These are phyloP conservation scores for Ascochyta lentis DNA, from an alignment of 2,329 filamentous ascomycete species.

Conservation along the genomic window DNA sequence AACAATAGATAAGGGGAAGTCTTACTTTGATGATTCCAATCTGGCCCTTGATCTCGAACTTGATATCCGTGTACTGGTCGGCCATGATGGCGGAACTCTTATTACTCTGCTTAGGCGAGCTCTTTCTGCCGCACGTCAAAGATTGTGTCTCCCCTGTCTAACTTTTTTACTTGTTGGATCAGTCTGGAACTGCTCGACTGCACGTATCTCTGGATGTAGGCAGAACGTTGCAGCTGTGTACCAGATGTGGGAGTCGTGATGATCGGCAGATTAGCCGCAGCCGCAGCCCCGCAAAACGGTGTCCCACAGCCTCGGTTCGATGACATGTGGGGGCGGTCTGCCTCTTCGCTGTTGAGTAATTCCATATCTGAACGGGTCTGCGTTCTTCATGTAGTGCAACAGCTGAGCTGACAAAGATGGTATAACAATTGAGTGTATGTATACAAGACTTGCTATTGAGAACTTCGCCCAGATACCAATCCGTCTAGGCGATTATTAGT, in stretches of 20 bases:
- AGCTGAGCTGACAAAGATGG: too few relatives aligned
- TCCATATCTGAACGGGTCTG: not conserved
- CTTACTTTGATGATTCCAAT: conserved; percentile 57
- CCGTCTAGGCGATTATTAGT: not conserved
- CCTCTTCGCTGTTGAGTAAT: not conserved
- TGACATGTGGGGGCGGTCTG: conserved; percentile 10
- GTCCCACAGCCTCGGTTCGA: conserved; percentile 17
- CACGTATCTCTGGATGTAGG: not conserved
- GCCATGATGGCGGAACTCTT: conserved; percentile 27
- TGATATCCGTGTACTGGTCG: conserved; percentile 51
- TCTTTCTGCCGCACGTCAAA: not conserved
- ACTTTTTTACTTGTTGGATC: too few relatives aligned
- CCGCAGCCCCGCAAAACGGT: conserved; percentile 16
- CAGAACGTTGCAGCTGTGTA: not conserved
- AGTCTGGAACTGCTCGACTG: not conserved
- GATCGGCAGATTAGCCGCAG: conserved; percentile 12
- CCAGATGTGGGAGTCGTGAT: conserved; percentile 1
- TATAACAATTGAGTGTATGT: too few relatives aligned
- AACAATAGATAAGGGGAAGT: not conserved
- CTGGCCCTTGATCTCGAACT: conserved; percentile 52
- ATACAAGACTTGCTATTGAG: too few relatives aligned
- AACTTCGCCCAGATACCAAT: too few relatives aligned
- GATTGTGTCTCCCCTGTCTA: not conserved
- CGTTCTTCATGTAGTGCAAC: too few relatives aligned
- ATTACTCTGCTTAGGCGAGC: not conserved